Evolutionary conservation across 176 grass and related monocot genomes (phyloP).

Genomic region (Oryza longistaminata): DNA sequence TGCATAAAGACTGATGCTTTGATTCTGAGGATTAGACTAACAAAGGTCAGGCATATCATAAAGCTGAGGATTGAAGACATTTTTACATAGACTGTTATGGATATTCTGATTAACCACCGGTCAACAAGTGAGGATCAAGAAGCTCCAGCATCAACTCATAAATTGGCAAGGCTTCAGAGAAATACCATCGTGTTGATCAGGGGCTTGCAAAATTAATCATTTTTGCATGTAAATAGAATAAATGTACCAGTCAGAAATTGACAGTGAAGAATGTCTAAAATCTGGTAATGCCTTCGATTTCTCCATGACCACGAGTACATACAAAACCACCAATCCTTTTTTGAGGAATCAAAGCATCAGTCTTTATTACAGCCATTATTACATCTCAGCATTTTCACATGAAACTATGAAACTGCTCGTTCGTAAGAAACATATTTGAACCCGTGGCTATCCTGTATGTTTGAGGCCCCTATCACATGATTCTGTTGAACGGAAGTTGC

Average conservation of each 20-base stretch:
- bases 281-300: slow-evolving; percentile 1
- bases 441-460: neutral
- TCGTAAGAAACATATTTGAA: neutral
- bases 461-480: neutral
- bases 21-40: neutral
- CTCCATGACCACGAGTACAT: neutral
- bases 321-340: neutral
- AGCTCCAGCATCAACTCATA: neutral
- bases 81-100: neutral
- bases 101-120: neutral
- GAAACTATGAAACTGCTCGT: neutral
- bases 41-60: neutral
- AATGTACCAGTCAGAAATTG: neutral
- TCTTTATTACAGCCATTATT: slow-evolving; percentile 1
- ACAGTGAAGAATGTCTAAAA: neutral
- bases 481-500: neutral
- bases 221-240: neutral
- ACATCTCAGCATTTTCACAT: neutral
- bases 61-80: neutral
- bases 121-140: neutral
- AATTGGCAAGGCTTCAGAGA: neutral
- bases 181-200: neutral
- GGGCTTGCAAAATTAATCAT: neutral
- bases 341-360: neutral
- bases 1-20: no score